A percentile compares a stretch with the other conserved stretches of the same genome.
These are phyloP conservation scores for Bauhinia variegata DNA, from an alignment of 306 rosid genomes.

Conservation along the genomic window DNA sequence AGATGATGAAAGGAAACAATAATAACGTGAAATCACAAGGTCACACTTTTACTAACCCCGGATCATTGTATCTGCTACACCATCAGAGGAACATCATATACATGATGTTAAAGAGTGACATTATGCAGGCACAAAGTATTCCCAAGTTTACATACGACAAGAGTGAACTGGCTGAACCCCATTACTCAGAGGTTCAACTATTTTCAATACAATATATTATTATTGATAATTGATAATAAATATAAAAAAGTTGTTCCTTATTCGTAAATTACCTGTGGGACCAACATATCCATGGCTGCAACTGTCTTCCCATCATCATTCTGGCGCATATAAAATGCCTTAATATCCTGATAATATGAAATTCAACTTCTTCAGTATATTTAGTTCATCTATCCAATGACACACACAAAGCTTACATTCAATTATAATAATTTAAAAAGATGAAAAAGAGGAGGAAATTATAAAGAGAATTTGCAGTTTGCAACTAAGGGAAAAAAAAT, in stretches of 20 bases:
- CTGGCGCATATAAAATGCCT: slow-evolving; percentile 96
- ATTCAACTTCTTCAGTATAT: slow-evolving; percentile 33
- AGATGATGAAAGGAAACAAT: not conserved
- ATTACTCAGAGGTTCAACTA: not conserved
- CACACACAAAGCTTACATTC: not conserved
- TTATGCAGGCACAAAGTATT: not conserved
- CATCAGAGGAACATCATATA: not conserved
- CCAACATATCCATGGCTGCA: slow-evolving; percentile 98
- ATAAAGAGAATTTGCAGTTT: not conserved
- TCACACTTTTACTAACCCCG: slow-evolving; percentile 7
- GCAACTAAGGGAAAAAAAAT: too few relatives aligned
- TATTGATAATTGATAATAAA: too few relatives aligned
- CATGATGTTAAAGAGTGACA: not conserved
- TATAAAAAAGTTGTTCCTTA: too few relatives aligned
- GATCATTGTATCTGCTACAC: not conserved
- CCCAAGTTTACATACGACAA: not conserved
- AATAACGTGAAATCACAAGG: not conserved
- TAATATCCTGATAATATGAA: slow-evolving; percentile 73
- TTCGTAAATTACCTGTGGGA: slow-evolving; percentile 89
- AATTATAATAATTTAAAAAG: too few relatives aligned
- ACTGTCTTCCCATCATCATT: slow-evolving; percentile 94
- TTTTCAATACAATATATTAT: too few relatives aligned
- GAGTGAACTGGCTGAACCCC: not conserved
- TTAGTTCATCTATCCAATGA: not conserved
- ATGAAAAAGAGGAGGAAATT: not conserved